Conservation (phyloP, 192 early-diverging fungal genomes). For the Entomortierella parvispora region DNA sequence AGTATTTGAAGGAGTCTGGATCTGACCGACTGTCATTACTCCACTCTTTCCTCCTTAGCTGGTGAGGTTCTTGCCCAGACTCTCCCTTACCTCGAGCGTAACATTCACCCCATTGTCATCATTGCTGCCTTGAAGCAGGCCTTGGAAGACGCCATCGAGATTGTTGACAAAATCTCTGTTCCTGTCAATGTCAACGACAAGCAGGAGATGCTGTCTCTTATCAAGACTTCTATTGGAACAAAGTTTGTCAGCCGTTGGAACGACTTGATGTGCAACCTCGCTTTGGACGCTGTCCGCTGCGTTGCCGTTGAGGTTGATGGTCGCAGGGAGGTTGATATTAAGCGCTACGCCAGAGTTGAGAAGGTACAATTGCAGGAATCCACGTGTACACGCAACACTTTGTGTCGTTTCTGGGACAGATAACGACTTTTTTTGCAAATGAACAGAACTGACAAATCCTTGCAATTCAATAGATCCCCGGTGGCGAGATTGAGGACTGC, state of each 20-base stretch:
- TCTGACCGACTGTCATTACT: neutral
- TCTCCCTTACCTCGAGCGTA: constrained; percentile 93
- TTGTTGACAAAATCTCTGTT: constrained; percentile 86
- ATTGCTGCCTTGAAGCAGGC: constrained; percentile 94
- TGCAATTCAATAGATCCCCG: constrained; percentile 76
- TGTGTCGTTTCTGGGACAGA: constrained; percentile 6
- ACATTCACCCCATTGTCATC: constrained; percentile 98
- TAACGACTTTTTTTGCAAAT: too few relatives aligned
- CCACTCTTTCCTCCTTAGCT: constrained; percentile 63
- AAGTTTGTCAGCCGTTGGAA: constrained; percentile 97
- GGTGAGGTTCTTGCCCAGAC: constrained; percentile 95
- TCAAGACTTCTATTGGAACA: constrained; percentile 95
- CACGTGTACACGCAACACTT: neutral
- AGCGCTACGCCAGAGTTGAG: constrained; percentile 97
- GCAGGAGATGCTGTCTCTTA: constrained; percentile 90
- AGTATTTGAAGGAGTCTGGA: neutral
- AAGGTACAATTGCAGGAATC: constrained; percentile 68
- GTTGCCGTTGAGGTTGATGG: constrained; percentile 79
- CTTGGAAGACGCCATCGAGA: constrained; percentile 88
- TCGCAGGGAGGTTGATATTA: constrained; percentile 95
- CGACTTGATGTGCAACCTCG: constrained; percentile 97
- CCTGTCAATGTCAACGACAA: constrained; percentile 86
- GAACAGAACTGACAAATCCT: too few relatives aligned
- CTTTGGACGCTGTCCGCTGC: constrained; percentile 94
- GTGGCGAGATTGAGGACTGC: constrained; percentile 97